phyloP scores from a whole-genome alignment of 1,139 yeast species.

The Blastobotrys serpentis region DNA sequence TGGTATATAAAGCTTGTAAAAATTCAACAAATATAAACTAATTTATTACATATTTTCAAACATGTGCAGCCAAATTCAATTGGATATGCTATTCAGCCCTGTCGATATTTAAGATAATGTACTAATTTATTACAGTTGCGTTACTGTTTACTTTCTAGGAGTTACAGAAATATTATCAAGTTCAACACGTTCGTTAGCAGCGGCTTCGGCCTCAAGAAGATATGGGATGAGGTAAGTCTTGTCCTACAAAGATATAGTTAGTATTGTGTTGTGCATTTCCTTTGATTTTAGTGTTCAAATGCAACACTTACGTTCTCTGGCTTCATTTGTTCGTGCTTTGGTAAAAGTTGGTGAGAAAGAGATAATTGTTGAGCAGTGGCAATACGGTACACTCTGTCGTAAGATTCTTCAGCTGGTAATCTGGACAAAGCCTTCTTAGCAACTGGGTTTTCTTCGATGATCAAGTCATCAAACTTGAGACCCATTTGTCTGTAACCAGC shows the following conservation, averaged over 20 bases:
- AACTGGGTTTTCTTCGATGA: slow-evolving; percentile 82
- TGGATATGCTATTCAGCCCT: background rate
- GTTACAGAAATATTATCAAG: slow-evolving; percentile 65
- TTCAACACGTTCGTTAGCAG: slow-evolving; percentile 80
- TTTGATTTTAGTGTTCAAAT: too few relatives aligned
- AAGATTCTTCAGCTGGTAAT: slow-evolving; percentile 77
- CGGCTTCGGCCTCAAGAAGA: slow-evolving; percentile 92
- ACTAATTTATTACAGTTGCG: slow-evolving; percentile 3
- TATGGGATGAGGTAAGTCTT: slow-evolving; percentile 82
- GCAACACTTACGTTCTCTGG: slow-evolving; percentile 53
- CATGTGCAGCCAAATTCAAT: background rate
- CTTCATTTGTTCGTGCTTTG: slow-evolving; percentile 72
- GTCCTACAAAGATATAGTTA: slow-evolving; percentile 44
- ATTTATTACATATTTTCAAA: background rate
- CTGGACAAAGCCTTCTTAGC: slow-evolving; percentile 86
- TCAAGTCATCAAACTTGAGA: slow-evolving; percentile 78
- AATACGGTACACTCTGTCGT: slow-evolving; percentile 89
- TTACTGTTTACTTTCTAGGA: slow-evolving; percentile 9
- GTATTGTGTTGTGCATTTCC: background rate
- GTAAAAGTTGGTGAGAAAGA: slow-evolving; percentile 80
- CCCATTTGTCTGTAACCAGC: slow-evolving; percentile 96
- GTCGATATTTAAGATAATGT: too few relatives aligned
- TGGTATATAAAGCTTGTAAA: background rate
- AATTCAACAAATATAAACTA: background rate
- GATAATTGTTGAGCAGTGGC: slow-evolving; percentile 89